Evolutionary conservation across 371 early-diverging fungal species (phyloP).

Genomic region (Mucor irregularis): DNA sequence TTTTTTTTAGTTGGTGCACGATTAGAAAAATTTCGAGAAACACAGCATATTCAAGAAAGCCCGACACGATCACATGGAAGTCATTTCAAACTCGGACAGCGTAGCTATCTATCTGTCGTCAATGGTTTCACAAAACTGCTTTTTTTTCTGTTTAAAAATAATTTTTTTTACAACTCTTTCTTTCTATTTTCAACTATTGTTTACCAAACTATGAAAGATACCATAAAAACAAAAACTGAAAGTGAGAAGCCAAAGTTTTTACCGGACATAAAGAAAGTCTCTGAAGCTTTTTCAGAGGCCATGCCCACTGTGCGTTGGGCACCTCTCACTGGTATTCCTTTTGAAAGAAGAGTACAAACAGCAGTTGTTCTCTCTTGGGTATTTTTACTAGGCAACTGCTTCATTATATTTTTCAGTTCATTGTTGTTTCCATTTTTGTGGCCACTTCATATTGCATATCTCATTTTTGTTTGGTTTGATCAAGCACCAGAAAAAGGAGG

Average conservation of each 20-base stretch:
- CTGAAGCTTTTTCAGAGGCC: background rate
- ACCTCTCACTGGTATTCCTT: conserved; percentile 69
- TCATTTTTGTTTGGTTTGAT: conserved; percentile 55
- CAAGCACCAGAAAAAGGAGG: conserved; percentile 65
- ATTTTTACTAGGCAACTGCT: conserved; percentile 54
- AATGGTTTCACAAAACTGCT: background rate
- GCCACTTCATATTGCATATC: conserved; percentile 63
- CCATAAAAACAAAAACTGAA: background rate
- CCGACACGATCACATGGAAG: no score
- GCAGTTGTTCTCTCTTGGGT: conserved; percentile 65
- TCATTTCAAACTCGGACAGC: no score
- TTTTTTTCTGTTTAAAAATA: background rate
- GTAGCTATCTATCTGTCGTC: no score
- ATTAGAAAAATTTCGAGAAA: no score
- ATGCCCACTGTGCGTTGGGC: conserved; percentile 51
- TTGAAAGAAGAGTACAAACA: conserved; percentile 75
- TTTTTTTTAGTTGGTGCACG: no score
- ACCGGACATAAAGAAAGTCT: background rate
- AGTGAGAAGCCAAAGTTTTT: background rate
- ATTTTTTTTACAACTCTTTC: background rate
- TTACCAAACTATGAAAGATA: conserved; percentile 1
- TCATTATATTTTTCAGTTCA: conserved; percentile 46
- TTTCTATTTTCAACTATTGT: background rate
- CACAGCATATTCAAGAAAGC: no score
- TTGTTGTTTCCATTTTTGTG: conserved; percentile 47